Base-by-base conservation (phyloP, 164 flowering plant species). In the Stephania yunnanensis region DNA sequence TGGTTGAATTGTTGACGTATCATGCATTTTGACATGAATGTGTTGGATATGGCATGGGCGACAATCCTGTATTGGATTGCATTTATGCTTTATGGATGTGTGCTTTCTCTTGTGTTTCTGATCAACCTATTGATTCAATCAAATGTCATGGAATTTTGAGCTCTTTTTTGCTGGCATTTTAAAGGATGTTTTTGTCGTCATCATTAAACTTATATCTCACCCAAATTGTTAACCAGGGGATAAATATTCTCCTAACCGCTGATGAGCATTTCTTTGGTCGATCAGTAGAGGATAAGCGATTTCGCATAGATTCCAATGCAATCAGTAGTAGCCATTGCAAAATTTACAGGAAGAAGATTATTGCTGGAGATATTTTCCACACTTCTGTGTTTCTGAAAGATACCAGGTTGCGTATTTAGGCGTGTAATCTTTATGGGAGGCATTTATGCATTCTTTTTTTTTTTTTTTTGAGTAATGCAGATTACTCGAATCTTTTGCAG, bases 241-340 rank as follows among this genome's bases (percentile, higher is more conserved):
- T 86, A 69, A 88, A 93, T 82, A 86, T 95, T 71, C 81, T 89
- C 73, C 82, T 95, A 82, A 87, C 85, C 20, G 86, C 82, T 30
- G 88, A 93, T 78, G 88, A 87, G 78, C 97, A 95, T 77, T 79
- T 74, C 79, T 78, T 95, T 78, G 99, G 99, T 20, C 88, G 99
- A 46, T 7, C 80, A 46, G 91, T 87, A 13, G 87, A 82, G 7
- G 96, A 90, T 71, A 29, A 66, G 11, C 84, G 82, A 7, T 92
- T 91, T 73, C 91, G 81, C 81, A 86, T 93, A 74, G 93, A 91
- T 7, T 86, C 95, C 45, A 74, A 22, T 78, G 85, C 93, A 69
- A 86, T 93, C 68, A 95, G 99, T 81, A 91, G 83, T 61, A 79
- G 70, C 10, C 99, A 95, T 79, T 95, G 99, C 83, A 87, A 76